These are phyloP conservation scores for Plasmopara viticola DNA, from an alignment of 352 stramenopile species.

Conservation along the genomic window DNA sequence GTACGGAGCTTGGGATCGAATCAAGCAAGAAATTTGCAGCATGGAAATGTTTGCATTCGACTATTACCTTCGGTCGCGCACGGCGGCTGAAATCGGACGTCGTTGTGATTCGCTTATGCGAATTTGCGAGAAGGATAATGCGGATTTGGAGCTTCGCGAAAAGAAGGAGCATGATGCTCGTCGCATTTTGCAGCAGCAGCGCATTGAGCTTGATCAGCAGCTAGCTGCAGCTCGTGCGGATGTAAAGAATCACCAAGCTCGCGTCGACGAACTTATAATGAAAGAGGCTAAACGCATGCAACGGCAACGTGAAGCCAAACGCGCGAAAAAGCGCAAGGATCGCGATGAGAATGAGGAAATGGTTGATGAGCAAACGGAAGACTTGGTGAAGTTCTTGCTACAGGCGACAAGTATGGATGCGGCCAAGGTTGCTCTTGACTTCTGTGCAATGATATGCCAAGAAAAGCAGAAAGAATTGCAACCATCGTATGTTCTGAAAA, in stretches of 20 bases:
- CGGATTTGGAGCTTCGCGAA: slow-evolving; percentile 70
- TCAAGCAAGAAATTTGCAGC: slow-evolving; percentile 94
- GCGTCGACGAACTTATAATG: slow-evolving; percentile 85
- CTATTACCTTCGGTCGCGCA: slow-evolving; percentile 98
- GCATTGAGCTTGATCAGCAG: slow-evolving; percentile 59
- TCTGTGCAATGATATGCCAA: slow-evolving; percentile 46
- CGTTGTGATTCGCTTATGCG: slow-evolving; percentile 93
- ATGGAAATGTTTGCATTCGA: slow-evolving; percentile 95
- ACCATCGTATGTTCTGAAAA: slow-evolving; percentile 63
- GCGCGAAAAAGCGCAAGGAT: slow-evolving; percentile 74
- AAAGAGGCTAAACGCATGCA: slow-evolving; percentile 86
- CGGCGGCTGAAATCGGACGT: slow-evolving; percentile 92
- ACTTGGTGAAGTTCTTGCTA: slow-evolving; percentile 58
- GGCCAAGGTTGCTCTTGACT: slow-evolving; percentile 63
- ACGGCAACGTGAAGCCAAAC: slow-evolving; percentile 69
- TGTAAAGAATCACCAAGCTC: slow-evolving; percentile 65
- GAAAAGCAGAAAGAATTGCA: slow-evolving; percentile 38
- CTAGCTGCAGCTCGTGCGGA: slow-evolving; percentile 59
- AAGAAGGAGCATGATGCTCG: slow-evolving; percentile 70
- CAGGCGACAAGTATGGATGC: slow-evolving; percentile 50
- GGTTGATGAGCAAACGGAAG: slow-evolving; percentile 47
- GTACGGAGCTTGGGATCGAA: slow-evolving; percentile 95
- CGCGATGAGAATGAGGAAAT: slow-evolving; percentile 59
- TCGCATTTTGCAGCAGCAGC: slow-evolving; percentile 54
- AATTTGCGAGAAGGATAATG: slow-evolving; percentile 92